phyloP scores from a whole-genome alignment of 2,329 filamentous ascomycete genomes.

The Exserohilum turcica region DNA sequence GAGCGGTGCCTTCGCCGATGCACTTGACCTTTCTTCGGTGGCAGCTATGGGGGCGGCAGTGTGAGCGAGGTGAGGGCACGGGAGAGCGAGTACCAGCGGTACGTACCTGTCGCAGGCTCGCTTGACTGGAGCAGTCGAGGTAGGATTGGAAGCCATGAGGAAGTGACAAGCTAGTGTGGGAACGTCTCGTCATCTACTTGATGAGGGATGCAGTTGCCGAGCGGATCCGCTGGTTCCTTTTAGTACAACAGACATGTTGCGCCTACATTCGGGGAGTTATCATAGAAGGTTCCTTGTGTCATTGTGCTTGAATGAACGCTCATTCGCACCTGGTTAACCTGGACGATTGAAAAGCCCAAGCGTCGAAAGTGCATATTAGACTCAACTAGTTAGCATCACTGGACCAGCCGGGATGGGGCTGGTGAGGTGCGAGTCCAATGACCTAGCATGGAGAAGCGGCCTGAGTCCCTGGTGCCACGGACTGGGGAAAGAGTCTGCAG shows the following conservation, averaged over 20 bases:
- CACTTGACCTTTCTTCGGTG: conserved; percentile 59
- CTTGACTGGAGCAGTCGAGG: conserved; percentile 47
- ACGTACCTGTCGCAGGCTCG: conserved; percentile 51
- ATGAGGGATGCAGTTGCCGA: conserved; percentile 29
- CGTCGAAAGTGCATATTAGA: conserved; percentile 42
- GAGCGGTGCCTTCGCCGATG: conserved; percentile 56
- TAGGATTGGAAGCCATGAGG: conserved; percentile 40
- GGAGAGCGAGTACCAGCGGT: conserved; percentile 10
- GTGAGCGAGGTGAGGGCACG: conserved; percentile 13
- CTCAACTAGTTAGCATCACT: conserved; percentile 37
- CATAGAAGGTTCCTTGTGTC: conserved; percentile 41
- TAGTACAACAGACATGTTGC: conserved; percentile 38
- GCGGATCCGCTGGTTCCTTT: conserved; percentile 37
- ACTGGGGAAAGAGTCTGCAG: conserved; percentile 32
- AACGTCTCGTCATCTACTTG: conserved; percentile 30
- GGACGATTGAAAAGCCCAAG: conserved; percentile 41
- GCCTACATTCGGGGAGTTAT: conserved; percentile 32
- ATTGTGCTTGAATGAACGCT: conserved; percentile 41
- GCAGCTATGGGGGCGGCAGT: conserved; percentile 40
- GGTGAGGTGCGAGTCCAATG: conserved; percentile 29
- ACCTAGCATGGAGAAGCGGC: conserved; percentile 24
- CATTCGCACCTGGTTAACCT: conserved; percentile 42
- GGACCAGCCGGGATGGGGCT: conserved; percentile 29
- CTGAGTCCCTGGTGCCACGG: conserved; percentile 33
- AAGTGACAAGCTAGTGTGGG: conserved; percentile 24